A percentile compares a stretch with the other conserved stretches of the same genome.
These are phyloP conservation scores for Euphorbia schlechtendalii DNA, from an alignment of 441 rosid genomes.

Conservation along the genomic window DNA sequence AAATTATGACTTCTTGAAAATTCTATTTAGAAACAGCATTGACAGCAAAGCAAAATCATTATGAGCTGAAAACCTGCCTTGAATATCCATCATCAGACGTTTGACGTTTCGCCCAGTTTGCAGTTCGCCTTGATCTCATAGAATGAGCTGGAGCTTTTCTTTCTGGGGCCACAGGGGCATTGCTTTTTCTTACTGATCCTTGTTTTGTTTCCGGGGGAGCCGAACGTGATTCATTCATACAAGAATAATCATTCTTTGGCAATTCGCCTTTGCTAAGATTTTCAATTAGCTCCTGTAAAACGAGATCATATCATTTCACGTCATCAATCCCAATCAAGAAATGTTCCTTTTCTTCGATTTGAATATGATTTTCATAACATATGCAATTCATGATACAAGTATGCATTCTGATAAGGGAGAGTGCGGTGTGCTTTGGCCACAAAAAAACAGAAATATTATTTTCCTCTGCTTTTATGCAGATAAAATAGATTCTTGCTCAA, in stretches of 20 bases:
- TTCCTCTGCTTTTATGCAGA: too few relatives aligned
- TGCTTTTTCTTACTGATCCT: too few relatives aligned
- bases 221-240: slow-evolving; percentile 60
- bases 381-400: too few relatives aligned
- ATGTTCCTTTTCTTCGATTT: neutral
- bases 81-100: too few relatives aligned
- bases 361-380: neutral
- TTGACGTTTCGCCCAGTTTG: too few relatives aligned
- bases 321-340: neutral
- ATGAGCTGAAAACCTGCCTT: neutral
- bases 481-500: too few relatives aligned
- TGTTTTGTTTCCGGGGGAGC: slow-evolving; percentile 30
- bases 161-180: slow-evolving; percentile 36
- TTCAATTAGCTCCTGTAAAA: slow-evolving; percentile 69
- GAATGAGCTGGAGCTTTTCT: slow-evolving; percentile 61
- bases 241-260: slow-evolving; percentile 65
- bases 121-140: slow-evolving; percentile 12
- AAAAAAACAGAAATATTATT: too few relatives aligned
- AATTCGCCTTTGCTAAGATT: slow-evolving; percentile 65
- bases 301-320: too few relatives aligned
- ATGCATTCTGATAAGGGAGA: too few relatives aligned
- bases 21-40: neutral
- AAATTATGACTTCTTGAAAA: neutral
- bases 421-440: too few relatives aligned
- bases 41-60: neutral